These are phyloP conservation scores for Aureobasidium sp. DNA, from an alignment of 2,329 filamentous ascomycete genomes.

Conservation along the genomic window DNA sequence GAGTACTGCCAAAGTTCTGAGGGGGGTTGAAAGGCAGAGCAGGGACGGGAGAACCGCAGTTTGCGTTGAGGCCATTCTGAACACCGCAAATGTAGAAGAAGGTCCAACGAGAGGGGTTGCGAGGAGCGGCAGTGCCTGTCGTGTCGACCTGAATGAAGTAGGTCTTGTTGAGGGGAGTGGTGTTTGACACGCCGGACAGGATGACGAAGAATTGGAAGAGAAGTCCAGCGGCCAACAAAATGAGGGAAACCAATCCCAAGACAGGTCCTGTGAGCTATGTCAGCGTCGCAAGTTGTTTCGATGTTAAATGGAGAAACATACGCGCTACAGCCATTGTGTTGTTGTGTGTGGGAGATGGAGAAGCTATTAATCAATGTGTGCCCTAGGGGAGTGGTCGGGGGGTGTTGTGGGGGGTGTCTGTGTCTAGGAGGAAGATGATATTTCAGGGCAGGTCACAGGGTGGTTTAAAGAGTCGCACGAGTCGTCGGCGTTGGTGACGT, in stretches of 20 bases:
- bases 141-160: conserved; percentile 85
- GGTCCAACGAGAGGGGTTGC: conserved; percentile 70
- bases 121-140: conserved; percentile 51
- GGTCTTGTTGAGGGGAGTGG: conserved; percentile 59
- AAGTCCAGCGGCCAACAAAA: conserved; percentile 56
- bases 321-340: conserved; percentile 18
- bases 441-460: conserved; percentile 4
- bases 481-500: background rate
- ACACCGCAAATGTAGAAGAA: conserved; percentile 77
- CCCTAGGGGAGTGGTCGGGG: background rate
- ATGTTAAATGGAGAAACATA: background rate
- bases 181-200: conserved; percentile 50
- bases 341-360: background rate
- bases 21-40: conserved; percentile 58
- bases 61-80: conserved; percentile 43
- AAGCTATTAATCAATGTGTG: conserved; percentile 1
- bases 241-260: conserved; percentile 51
- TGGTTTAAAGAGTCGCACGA: background rate
- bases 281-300: conserved; percentile 34
- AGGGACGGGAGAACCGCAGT: conserved; percentile 59
- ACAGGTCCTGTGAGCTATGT: conserved; percentile 28
- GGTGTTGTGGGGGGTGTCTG: background rate
- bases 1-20: conserved; percentile 53
- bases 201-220: conserved; percentile 61
- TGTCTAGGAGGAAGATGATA: background rate